Percentiles rank a stretch among this genome's conserved stretches.
Conservation (phyloP, 441 rosid genomes). For the Jatropha multifida region DNA sequence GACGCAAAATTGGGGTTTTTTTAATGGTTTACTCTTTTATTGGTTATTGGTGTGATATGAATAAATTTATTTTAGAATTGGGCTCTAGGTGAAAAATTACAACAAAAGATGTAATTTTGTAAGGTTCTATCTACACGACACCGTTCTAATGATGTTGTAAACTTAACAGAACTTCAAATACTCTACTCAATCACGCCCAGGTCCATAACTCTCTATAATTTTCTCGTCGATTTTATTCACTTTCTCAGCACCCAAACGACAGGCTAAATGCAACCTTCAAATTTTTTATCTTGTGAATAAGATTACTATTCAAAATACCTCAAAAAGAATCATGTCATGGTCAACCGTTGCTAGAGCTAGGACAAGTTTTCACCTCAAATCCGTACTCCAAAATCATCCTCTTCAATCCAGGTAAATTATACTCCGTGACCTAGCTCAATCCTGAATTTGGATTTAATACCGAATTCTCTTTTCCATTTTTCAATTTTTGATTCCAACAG, state of each 20-base stretch:
- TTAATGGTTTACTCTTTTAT: too few relatives aligned
- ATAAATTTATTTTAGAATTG: too few relatives aligned
- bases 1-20: too few relatives aligned
- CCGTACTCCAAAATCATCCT: neutral
- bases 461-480: neutral
- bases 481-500: neutral
- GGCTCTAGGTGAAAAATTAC: too few relatives aligned
- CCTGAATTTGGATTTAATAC: neutral
- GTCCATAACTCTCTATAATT: neutral
- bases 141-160: too few relatives aligned
- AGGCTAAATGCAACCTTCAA: neutral
- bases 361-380: neutral
- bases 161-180: neutral
- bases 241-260: neutral
- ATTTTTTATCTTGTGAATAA: neutral
- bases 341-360: neutral
- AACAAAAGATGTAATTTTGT: too few relatives aligned
- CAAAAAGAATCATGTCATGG: neutral
- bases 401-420: neutral
- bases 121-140: too few relatives aligned
- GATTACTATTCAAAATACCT: neutral
- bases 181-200: neutral
- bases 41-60: too few relatives aligned
- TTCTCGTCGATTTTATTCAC: neutral
- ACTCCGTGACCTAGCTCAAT: neutral